Conservation (phyloP, 768 basidiomycete species). For the Peribolospora baueri region DNA sequence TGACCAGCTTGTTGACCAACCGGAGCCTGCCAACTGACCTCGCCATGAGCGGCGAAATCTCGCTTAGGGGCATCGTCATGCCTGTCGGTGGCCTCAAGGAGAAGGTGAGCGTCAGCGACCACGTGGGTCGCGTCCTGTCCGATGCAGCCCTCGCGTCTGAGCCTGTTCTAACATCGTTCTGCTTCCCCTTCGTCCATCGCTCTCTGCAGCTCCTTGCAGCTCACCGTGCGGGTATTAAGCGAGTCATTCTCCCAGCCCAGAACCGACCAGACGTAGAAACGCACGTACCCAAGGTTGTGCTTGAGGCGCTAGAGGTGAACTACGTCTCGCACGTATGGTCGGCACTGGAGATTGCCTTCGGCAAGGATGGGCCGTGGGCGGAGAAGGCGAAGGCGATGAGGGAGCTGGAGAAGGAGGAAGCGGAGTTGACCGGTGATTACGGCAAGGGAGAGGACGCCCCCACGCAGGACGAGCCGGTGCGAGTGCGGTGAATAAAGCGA, state of each 20-base stretch:
- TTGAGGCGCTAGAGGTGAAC: too few species aligned
- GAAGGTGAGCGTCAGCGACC: conserved; percentile 15
- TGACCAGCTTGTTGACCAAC: conserved; percentile 75
- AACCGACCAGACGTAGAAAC: background rate
- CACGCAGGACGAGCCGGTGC: too few species aligned
- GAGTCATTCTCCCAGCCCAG: conserved; percentile 47
- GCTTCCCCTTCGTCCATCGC: conserved; percentile 3
- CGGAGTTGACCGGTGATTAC: too few species aligned
- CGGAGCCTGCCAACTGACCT: conserved; percentile 5
- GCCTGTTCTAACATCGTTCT: background rate
- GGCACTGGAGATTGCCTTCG: too few species aligned
- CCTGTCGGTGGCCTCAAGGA: conserved; percentile 82
- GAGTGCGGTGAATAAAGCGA: too few species aligned
- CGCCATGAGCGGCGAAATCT: conserved; percentile 98
- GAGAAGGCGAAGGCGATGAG: too few species aligned
- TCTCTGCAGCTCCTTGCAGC: conserved; percentile 79
- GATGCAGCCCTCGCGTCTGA: background rate
- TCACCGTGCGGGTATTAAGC: conserved; percentile 88
- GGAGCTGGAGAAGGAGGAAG: too few species aligned
- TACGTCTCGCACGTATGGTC: too few species aligned
- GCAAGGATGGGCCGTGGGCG: too few species aligned
- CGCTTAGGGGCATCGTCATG: conserved; percentile 80
- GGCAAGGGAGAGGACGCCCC: too few species aligned
- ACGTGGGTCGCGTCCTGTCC: background rate
- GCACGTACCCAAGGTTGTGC: too few species aligned